Evolutionary conservation across 2,329 filamentous ascomycete genomes (phyloP), one percentile per base, ranked within the genome.

Genomic region (Nigrospora oryzae): DNA sequence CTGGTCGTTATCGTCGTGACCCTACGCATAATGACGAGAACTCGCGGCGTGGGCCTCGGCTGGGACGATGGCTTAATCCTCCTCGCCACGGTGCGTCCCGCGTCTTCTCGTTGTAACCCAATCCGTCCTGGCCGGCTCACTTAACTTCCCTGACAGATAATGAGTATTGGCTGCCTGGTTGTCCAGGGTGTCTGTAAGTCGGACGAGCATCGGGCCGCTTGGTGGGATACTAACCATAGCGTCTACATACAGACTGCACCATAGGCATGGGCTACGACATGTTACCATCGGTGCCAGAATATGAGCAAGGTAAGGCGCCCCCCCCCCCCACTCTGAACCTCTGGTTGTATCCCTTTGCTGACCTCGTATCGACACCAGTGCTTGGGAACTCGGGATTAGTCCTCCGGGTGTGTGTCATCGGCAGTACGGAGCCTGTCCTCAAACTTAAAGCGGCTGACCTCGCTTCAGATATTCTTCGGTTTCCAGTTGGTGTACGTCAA

Each of bases 401-500:
- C 23, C 23, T 28, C 7, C 23, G 10, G 23, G 23, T 28, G 23
- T 23, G 19, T 10, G 8, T 28, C 23, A 6, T 28, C 8, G 23
- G 7, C 5, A 28, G 10, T 7, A 28, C 5, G 23, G 10, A 28
- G 23, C 23, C 23, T 10, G 23, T 28, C 23, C 8, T 28, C 23
- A 28, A 6, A 28, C 8, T 2, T 10, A 4, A 2, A 28, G 7
- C 4, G 23, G 23, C 7, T 10, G 41, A 23, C 23, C n/a, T n/a
- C 15, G 23, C 15, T 32, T 11, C 19, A 51, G 47, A 34, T 46
- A 19, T 48, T 49, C 15, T 53, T 53, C 41, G 47, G 43, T 23
- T 53, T 52, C 31, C 49, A 49, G 5, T 40, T 54, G 11, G 40
- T 55, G 15, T 54, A 54, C 35, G 44, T 54, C 23, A 52, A 51